Percentiles rank a stretch among this genome's conserved stretches.
These are phyloP conservation scores for Fusarium proliferatum DNA, from an alignment of 2,329 filamentous ascomycete genomes.

Conservation along the genomic window DNA sequence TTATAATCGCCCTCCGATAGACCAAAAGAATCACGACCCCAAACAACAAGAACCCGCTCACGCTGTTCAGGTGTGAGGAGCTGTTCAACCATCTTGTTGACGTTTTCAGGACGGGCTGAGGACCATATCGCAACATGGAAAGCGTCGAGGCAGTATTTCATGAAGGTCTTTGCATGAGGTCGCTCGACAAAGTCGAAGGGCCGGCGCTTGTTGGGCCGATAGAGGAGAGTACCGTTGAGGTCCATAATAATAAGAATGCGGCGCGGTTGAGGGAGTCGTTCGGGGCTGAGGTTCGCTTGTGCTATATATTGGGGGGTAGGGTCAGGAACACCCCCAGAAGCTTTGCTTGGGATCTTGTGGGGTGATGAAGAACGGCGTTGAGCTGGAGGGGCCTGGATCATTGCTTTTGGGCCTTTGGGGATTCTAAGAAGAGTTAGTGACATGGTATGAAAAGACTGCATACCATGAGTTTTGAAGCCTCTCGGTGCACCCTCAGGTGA, in stretches of 20 bases:
- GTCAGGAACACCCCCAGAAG: constrained; percentile 69
- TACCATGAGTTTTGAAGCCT: not conserved
- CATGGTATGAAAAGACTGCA: not conserved
- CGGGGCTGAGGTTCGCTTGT: constrained; percentile 60
- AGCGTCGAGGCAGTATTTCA: constrained; percentile 77
- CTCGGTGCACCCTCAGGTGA: no score
- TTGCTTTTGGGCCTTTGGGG: constrained; percentile 9
- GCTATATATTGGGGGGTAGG: constrained; percentile 71
- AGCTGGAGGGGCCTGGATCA: not conserved
- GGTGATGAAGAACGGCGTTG: constrained; percentile 14
- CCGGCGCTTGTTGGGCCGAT: constrained; percentile 67
- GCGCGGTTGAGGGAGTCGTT: constrained; percentile 59
- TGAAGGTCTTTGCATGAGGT: constrained; percentile 74
- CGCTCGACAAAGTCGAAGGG: constrained; percentile 70
- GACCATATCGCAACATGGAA: constrained; percentile 93
- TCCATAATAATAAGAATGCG: constrained; percentile 87
- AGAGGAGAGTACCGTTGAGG: constrained; percentile 90
- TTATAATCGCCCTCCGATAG: constrained; percentile 74
- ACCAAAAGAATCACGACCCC: constrained; percentile 82
- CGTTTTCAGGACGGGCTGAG: constrained; percentile 80
- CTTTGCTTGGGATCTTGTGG: constrained; percentile 46
- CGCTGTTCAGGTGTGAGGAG: constrained; percentile 69
- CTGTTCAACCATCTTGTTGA: constrained; percentile 72
- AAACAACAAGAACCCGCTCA: constrained; percentile 72
- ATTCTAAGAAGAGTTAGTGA: constrained; percentile 12